A percentile compares a stretch with the other conserved stretches of the same genome.
phyloP scores from a whole-genome alignment of 202 grass and related monocot genomes.

The Cymbopogon flexuosus region DNA sequence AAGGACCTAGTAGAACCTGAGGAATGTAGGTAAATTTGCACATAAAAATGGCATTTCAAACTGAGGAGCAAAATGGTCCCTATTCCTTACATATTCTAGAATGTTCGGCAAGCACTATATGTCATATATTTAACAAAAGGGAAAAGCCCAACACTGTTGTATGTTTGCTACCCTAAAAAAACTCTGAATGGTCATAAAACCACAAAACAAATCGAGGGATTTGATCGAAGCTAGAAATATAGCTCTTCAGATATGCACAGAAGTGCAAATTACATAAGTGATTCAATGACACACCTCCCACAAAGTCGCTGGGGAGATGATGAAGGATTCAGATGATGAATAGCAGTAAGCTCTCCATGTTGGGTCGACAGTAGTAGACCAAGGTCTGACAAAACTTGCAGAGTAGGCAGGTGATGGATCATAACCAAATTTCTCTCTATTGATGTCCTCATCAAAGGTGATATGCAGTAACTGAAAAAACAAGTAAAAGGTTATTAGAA shows the following conservation, averaged over 20 bases:
- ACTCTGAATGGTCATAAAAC: conserved; percentile 3
- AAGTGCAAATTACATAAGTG: not conserved
- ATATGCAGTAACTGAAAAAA: conserved; percentile 39
- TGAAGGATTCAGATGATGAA: conserved; percentile 46
- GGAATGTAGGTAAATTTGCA: not conserved
- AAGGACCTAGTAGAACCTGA: conserved; percentile 9
- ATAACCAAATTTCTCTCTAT: conserved; percentile 41
- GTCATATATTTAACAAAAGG: not conserved
- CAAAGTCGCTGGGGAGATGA: conserved; percentile 65
- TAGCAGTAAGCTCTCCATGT: conserved; percentile 59
- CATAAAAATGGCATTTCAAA: conserved; percentile 3
- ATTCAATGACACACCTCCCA: conserved; percentile 70
- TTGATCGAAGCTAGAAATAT: conserved; percentile 8
- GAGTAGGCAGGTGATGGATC: conserved; percentile 32
- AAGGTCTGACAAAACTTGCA: conserved; percentile 40
- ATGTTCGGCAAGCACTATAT: too few relatives aligned
- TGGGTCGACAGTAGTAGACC: conserved; percentile 23
- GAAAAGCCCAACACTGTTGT: not conserved
- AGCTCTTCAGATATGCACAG: not conserved
- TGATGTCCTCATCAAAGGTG: conserved; percentile 47
- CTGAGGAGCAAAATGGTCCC: not conserved
- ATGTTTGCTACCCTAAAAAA: not conserved
- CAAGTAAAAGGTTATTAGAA: conserved; percentile 2
- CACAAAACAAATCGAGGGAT: not conserved
- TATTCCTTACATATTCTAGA: too few relatives aligned